These are phyloP conservation scores for Telopea speciosissima DNA, from an alignment of 177 flowering plant genomes.

Conservation along the genomic window DNA sequence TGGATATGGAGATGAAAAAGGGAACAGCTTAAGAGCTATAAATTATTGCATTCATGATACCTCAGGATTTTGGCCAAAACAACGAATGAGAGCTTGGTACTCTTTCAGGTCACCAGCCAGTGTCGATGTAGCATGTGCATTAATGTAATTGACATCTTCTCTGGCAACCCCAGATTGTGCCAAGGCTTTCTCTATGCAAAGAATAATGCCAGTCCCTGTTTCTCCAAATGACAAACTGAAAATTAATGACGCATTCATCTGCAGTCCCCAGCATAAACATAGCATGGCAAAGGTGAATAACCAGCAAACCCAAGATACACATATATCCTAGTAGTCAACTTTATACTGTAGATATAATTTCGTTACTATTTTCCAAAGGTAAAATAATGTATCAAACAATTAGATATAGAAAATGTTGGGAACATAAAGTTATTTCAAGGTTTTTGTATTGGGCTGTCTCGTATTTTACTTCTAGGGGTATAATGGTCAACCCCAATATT, in stretches of 20 bases:
- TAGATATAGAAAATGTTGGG: no score
- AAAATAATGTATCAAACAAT: no score
- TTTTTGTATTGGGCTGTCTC: no score
- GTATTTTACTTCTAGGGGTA: no score
- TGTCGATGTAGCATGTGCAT: slow-evolving; percentile 98
- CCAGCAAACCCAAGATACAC: no score
- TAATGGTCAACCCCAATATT: no score
- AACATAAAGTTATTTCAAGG: no score
- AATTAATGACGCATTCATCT: neutral
- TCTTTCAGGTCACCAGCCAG: slow-evolving; percentile 87
- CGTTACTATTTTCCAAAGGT: no score
- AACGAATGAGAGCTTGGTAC: slow-evolving; percentile 70
- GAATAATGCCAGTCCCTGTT: slow-evolving; percentile 73
- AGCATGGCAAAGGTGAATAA: no score
- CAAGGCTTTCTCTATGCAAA: slow-evolving; percentile 88
- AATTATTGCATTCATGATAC: slow-evolving; percentile 12
- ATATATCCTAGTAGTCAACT: no score
- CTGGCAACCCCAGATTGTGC: slow-evolving; percentile 68
- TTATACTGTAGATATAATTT: no score
- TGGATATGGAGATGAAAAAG: neutral
- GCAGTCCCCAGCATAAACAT: neutral
- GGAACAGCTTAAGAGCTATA: slow-evolving; percentile 1
- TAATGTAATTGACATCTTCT: slow-evolving; percentile 91
- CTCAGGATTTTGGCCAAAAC: slow-evolving; percentile 74
- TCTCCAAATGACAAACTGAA: slow-evolving; percentile 15